A percentile compares a stretch with the other conserved stretches of the same genome.
Conservation (phyloP, 176 grass and related monocot species). For the Oryza officinalis region DNA sequence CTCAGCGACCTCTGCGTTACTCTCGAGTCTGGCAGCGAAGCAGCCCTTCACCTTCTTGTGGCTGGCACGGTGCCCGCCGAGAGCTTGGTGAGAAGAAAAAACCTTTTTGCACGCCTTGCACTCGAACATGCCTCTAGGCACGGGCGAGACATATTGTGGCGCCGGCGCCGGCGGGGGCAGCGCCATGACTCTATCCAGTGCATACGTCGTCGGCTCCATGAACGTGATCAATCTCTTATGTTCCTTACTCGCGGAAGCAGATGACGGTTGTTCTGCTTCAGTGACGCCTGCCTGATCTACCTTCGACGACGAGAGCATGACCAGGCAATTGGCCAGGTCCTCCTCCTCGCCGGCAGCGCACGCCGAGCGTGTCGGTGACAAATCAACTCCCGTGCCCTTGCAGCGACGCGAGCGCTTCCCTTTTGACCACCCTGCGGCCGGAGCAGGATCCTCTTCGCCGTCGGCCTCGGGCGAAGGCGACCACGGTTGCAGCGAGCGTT, state of each 20-base stretch:
- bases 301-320: constrained; percentile 69
- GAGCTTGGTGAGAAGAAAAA: constrained; percentile 90
- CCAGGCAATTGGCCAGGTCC: constrained; percentile 65
- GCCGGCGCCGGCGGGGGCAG: neutral
- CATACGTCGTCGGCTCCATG: neutral
- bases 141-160: constrained; percentile 10
- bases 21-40: constrained; percentile 50
- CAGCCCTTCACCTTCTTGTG: constrained; percentile 94
- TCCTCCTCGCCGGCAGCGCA: constrained; percentile 53
- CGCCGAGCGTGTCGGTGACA: neutral
- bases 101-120: constrained; percentile 96
- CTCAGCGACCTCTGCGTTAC: neutral
- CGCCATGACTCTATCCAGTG: neutral
- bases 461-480: constrained; percentile 38
- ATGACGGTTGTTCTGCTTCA: constrained; percentile 18
- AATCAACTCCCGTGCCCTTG: constrained; percentile 12
- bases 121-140: constrained; percentile 57
- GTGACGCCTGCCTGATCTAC: neutral
- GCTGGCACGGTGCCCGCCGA: constrained; percentile 84
- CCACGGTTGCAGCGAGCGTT: constrained; percentile 20
- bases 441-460: constrained; percentile 25
- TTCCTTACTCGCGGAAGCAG: constrained; percentile 27
- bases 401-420: constrained; percentile 61
- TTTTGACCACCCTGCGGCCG: constrained; percentile 49
- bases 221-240: constrained; percentile 35